Conservation (phyloP, 2,329 filamentous ascomycete species). For the Aureobasidium sp. region DNA sequence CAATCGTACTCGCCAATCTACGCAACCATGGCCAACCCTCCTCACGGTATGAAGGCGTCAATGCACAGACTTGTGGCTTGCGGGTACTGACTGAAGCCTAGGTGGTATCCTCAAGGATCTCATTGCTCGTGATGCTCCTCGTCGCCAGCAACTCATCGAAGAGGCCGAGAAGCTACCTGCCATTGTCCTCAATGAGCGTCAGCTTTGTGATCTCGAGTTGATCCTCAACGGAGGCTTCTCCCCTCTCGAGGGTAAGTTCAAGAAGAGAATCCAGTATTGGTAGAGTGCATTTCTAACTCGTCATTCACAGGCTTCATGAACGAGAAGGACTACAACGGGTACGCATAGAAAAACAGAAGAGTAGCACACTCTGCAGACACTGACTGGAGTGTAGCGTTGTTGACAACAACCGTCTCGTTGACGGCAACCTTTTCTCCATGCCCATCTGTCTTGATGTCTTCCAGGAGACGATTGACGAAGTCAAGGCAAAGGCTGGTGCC, state of each 20-base stretch:
- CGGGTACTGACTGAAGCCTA: slow-evolving; percentile 21
- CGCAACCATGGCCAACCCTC: slow-evolving; percentile 40
- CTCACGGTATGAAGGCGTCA: slow-evolving; percentile 33
- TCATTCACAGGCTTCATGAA: slow-evolving; percentile 76
- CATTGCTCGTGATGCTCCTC: slow-evolving; percentile 80
- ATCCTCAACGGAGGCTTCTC: slow-evolving; percentile 98
- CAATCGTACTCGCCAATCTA: neutral
- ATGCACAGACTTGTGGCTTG: slow-evolving; percentile 3
- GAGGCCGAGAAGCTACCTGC: slow-evolving; percentile 85
- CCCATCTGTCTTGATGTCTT: slow-evolving; percentile 89
- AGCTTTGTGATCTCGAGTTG: slow-evolving; percentile 95
- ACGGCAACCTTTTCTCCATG: slow-evolving; percentile 90
- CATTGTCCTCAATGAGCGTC: slow-evolving; percentile 78
- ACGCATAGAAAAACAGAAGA: slow-evolving; percentile 25
- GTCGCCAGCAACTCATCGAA: slow-evolving; percentile 65
- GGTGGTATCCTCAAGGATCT: slow-evolving; percentile 98
- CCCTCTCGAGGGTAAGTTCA: slow-evolving; percentile 75
- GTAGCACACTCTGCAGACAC: slow-evolving; percentile 9
- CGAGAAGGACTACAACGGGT: slow-evolving; percentile 94
- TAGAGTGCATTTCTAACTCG: neutral
- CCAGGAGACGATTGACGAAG: slow-evolving; percentile 62
- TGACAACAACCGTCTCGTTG: slow-evolving; percentile 72
- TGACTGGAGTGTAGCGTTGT: slow-evolving; percentile 59
- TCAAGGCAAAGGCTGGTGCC: slow-evolving; percentile 68
- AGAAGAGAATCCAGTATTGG: slow-evolving; percentile 17